phyloP scores from a whole-genome alignment of 352 stramenopile species.

The Thraustotheca clavata region DNA sequence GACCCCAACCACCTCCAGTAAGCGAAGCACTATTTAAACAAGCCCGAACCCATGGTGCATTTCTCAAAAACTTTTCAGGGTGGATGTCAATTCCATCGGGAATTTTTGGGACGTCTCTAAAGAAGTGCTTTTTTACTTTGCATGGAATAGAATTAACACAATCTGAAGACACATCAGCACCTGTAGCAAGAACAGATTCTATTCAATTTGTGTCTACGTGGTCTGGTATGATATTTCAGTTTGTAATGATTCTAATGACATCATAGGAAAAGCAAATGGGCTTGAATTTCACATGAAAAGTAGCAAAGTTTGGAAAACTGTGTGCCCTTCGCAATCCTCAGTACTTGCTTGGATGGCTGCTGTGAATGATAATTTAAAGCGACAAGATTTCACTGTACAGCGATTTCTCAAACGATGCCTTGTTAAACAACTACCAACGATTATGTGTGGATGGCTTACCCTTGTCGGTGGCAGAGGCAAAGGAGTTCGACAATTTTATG shows the following conservation, averaged over 20 bases:
- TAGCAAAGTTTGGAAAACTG: conserved; percentile 44
- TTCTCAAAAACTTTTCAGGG: conserved; percentile 74
- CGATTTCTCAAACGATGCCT: conserved; percentile 20
- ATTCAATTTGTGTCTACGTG: conserved; percentile 54
- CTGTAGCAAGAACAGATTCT: conserved; percentile 47
- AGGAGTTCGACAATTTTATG: conserved; percentile 56
- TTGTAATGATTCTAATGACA: not conserved
- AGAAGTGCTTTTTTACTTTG: conserved; percentile 71
- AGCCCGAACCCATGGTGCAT: conserved; percentile 27
- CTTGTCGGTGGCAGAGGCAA: conserved; percentile 24
- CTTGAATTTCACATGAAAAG: conserved; percentile 58
- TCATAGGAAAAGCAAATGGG: conserved; percentile 41
- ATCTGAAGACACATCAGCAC: conserved; percentile 62
- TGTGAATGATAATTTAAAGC: conserved; percentile 2
- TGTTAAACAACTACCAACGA: conserved; percentile 51
- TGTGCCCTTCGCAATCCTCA: conserved; percentile 10
- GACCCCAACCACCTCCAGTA: conserved; percentile 29
- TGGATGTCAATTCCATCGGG: conserved; percentile 72
- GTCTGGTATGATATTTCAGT: conserved; percentile 23
- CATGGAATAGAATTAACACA: conserved; percentile 65
- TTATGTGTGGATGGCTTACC: conserved; percentile 78
- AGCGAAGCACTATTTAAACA: conserved; percentile 37
- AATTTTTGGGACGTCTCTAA: conserved; percentile 67
- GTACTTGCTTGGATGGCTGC: conserved; percentile 12
- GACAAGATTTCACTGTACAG: conserved; percentile 10